These are phyloP conservation scores for Lomentospora prolificans DNA, from an alignment of 2,329 filamentous ascomycete species.

Conservation along the genomic window DNA sequence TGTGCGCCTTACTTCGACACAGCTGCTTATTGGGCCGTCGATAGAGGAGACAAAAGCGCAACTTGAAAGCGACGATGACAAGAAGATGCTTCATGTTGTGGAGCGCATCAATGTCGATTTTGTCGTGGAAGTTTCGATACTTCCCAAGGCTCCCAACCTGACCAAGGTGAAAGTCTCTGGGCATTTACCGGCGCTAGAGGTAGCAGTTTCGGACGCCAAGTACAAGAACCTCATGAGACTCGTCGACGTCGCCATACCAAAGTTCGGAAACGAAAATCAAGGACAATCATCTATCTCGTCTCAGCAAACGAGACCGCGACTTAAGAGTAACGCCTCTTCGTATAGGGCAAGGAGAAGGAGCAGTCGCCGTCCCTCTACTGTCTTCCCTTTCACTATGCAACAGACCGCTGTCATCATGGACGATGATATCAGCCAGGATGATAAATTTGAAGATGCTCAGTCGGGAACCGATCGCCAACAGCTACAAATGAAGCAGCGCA, in stretches of 20 bases:
- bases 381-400: conserved; percentile 63
- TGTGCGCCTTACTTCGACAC: conserved; percentile 86
- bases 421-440: conserved; percentile 59
- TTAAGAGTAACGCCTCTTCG: conserved; percentile 34
- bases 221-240: conserved; percentile 96
- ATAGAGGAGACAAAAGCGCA: conserved; percentile 84
- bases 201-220: conserved; percentile 84
- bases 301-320: conserved; percentile 27
- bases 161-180: conserved; percentile 88
- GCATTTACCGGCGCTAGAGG: conserved; percentile 84
- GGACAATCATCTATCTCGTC: background rate
- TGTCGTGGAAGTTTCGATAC: conserved; percentile 86
- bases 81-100: conserved; percentile 74
- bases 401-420: conserved; percentile 72
- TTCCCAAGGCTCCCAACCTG: conserved; percentile 90
- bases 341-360: background rate
- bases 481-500: conserved; percentile 69
- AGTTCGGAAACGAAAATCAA: conserved; percentile 43
- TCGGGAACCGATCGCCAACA: conserved; percentile 46
- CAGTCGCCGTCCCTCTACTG: conserved; percentile 49
- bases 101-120: conserved; percentile 98
- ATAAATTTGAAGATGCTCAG: conserved; percentile 56
- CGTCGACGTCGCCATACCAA: conserved; percentile 90
- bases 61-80: conserved; percentile 56
- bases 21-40: conserved; percentile 88